These are phyloP conservation scores for Fusarium circinatum DNA, from an alignment of 2,329 filamentous ascomycete species.

Conservation along the genomic window DNA sequence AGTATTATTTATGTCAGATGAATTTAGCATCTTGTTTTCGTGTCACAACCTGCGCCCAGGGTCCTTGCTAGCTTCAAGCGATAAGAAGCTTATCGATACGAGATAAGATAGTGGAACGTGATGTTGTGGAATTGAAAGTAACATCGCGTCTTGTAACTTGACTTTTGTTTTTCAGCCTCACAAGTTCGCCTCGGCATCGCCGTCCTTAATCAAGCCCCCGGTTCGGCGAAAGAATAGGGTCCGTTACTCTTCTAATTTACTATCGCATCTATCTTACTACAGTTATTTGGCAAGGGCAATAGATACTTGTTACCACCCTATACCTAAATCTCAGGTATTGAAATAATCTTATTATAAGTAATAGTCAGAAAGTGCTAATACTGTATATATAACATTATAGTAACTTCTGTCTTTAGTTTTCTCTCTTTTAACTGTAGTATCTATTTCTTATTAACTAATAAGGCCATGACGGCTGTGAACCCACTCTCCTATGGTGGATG, in stretches of 20 bases:
- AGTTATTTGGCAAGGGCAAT: accelerated
- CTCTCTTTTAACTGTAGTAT: too few relatives aligned
- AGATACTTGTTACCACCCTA: not conserved
- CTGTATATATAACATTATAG: too few relatives aligned
- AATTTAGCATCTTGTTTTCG: accelerated
- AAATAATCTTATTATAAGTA: not conserved
- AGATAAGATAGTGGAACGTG: not conserved
- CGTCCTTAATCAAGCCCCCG: accelerated
- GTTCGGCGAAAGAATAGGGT: accelerated
- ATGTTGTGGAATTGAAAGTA: not conserved
- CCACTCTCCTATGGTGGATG: accelerated
- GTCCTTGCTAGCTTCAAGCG: not conserved
- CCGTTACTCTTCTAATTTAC: not conserved
- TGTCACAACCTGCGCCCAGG: accelerated
- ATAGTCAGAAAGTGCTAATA: not conserved
- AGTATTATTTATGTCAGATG: accelerated
- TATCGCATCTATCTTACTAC: accelerated
- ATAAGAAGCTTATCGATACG: not conserved
- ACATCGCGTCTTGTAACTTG: accelerated
- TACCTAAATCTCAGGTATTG: not conserved
- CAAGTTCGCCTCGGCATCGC: not conserved
- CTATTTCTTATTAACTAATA: too few relatives aligned
- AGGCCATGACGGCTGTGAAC: too few relatives aligned
- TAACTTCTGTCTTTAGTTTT: too few relatives aligned
- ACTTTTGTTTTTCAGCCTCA: not conserved